A percentile compares a stretch with the other conserved stretches of the same genome.
Evolutionary conservation across 2,329 filamentous ascomycete genomes (phyloP).

Genomic region (Dendrostoma leiphaemia): DNA sequence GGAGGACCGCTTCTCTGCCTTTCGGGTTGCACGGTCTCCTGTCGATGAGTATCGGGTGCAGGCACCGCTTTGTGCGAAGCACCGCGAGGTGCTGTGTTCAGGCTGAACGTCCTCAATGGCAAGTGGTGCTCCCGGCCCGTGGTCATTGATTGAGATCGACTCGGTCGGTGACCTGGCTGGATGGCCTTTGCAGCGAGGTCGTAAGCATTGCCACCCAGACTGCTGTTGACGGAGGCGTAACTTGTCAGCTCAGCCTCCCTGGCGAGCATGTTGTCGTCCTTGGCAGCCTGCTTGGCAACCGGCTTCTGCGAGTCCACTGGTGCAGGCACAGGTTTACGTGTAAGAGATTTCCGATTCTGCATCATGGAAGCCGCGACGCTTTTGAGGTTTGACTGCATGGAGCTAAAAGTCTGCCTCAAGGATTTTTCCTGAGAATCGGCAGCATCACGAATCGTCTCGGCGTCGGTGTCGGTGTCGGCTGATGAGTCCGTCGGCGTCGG

Average conservation of each 20-base stretch:
- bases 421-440: constrained; percentile 17
- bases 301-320: constrained; percentile 12
- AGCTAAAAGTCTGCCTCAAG: constrained; percentile 26
- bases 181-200: constrained; percentile 25
- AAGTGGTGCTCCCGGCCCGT: constrained; percentile 26
- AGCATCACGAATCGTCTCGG: background rate
- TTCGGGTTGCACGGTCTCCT: constrained; percentile 24
- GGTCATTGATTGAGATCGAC: constrained; percentile 31
- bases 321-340: constrained; percentile 30
- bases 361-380: constrained; percentile 28
- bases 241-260: constrained; percentile 22
- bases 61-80: constrained; percentile 19
- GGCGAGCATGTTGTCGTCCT: constrained; percentile 19
- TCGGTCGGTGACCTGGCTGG: constrained; percentile 16
- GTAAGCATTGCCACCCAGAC: constrained; percentile 27
- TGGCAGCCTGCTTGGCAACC: background rate
- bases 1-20: constrained; percentile 37
- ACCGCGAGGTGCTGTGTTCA: constrained; percentile 12
- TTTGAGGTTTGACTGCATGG: constrained; percentile 24
- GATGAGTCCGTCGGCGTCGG: constrained; percentile 13
- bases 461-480: constrained; percentile 5
- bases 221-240: constrained; percentile 23
- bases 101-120: constrained; percentile 19
- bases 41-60: constrained; percentile 28
- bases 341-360: constrained; percentile 28